A percentile compares a stretch with the other conserved stretches of the same genome.
These are phyloP conservation scores for Xylariaceae sp. DNA, from an alignment of 2,329 filamentous ascomycete genomes.

Conservation along the genomic window DNA sequence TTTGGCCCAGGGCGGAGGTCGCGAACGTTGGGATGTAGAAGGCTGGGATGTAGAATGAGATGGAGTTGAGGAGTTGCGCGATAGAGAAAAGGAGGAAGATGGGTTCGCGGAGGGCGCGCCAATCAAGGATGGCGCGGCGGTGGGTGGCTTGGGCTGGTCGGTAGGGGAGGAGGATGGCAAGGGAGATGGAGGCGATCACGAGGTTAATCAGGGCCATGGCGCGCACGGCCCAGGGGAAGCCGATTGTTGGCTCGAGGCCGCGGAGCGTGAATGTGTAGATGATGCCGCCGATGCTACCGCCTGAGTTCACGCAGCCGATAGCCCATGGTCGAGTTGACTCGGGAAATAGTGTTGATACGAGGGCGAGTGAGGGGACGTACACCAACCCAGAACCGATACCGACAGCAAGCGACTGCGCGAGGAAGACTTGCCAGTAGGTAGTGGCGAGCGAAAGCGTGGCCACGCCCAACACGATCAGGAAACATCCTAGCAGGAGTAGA, in stretches of 20 bases:
- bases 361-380: background rate
- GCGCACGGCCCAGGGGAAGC: background rate
- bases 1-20: slow-evolving; percentile 3
- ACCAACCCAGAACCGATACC: slow-evolving; percentile 38
- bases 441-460: slow-evolving; percentile 47
- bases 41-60: slow-evolving; percentile 6
- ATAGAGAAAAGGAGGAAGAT: slow-evolving; percentile 5
- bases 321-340: slow-evolving; percentile 51
- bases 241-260: slow-evolving; percentile 20
- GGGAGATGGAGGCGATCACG: background rate
- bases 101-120: slow-evolving; percentile 4
- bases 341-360: background rate
- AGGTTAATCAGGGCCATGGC: slow-evolving; percentile 6
- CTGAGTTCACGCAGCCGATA: slow-evolving; percentile 54
- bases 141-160: background rate
- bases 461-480: slow-evolving; percentile 41
- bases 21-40: slow-evolving; percentile 9
- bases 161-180: background rate
- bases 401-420: slow-evolving; percentile 34
- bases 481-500: background rate
- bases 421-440: slow-evolving; percentile 37
- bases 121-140: slow-evolving; percentile 4
- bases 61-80: slow-evolving; percentile 6
- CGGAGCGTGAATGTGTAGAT: slow-evolving; percentile 46
- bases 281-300: slow-evolving; percentile 43